Conservation (phyloP, 495 filamentous ascomycete species). For the Margaritispora aquatica region DNA sequence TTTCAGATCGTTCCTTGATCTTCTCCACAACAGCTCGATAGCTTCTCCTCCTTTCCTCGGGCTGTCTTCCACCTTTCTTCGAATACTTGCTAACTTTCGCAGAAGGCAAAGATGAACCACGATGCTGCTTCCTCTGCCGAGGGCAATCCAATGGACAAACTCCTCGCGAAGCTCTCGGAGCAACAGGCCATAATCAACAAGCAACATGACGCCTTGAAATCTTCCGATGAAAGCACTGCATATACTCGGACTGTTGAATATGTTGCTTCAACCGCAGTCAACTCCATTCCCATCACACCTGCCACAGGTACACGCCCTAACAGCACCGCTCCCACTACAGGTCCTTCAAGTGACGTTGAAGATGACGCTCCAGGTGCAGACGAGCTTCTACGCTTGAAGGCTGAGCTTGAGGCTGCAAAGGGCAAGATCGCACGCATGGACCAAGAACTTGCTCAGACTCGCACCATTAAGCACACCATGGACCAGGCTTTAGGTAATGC, state of each 20-base stretch:
- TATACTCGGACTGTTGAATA: conserved; percentile 34
- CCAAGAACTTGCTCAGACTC: conserved; percentile 74
- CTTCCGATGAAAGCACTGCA: conserved; percentile 35
- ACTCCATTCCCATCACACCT: conserved; percentile 51
- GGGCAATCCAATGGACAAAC: conserved; percentile 46
- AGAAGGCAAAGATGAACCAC: conserved; percentile 44
- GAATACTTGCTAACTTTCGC: conserved; percentile 24
- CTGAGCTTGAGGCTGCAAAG: conserved; percentile 76
- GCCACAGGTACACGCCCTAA: conserved; percentile 39
- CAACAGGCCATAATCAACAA: conserved; percentile 53
- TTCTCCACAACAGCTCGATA: neutral
- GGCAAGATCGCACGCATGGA: conserved; percentile 76
- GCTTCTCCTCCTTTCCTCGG: neutral
- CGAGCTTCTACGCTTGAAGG: conserved; percentile 46
- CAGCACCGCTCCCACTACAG: conserved; percentile 36
- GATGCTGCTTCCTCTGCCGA: conserved; percentile 28
- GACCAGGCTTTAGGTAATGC: conserved; percentile 64
- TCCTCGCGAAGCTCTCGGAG: conserved; percentile 62
- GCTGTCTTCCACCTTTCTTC: neutral
- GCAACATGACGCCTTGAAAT: conserved; percentile 43
- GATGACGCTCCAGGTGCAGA: conserved; percentile 27
- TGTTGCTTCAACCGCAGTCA: conserved; percentile 36
- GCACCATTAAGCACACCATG: conserved; percentile 67
- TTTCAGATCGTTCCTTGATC: neutral
- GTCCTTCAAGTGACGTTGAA: conserved; percentile 36